Conservation (phyloP, 2,329 filamentous ascomycete species). For the Fusarium palustre region DNA sequence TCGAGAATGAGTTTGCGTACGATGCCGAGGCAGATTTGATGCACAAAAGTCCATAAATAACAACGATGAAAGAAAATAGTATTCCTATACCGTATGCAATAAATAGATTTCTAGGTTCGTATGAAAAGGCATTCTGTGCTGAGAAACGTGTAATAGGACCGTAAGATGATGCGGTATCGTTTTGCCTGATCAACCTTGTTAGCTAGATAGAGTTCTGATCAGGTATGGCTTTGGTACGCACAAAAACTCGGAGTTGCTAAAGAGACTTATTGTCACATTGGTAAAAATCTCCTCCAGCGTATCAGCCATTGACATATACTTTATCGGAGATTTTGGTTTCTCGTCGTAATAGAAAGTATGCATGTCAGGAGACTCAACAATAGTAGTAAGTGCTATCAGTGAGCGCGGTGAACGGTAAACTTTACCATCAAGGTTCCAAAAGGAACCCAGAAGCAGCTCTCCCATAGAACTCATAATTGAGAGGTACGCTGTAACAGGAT, state of each 20-base stretch:
- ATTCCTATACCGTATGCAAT: slow-evolving; percentile 7
- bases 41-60: neutral
- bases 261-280: slow-evolving; percentile 10
- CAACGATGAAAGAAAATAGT: accelerated
- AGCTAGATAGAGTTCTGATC: accelerated
- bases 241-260: slow-evolving; percentile 1
- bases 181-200: neutral
- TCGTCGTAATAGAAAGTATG: accelerated
- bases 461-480: slow-evolving; percentile 5
- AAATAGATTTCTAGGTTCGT: slow-evolving; percentile 17
- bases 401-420: too few species aligned
- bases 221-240: accelerated
- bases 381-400: too few species aligned
- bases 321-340: neutral
- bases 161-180: neutral
- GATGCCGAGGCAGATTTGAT: slow-evolving; percentile 3
- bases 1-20: slow-evolving; percentile 11
- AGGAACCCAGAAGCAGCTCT: neutral
- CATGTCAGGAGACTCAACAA: neutral
- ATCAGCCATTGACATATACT: neutral
- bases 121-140: neutral
- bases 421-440: too few species aligned
- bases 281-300: slow-evolving; percentile 7
- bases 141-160: neutral
- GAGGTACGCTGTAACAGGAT: neutral